Evolutionary conservation across 306 rosid genomes (phyloP), one percentile per base, ranked within the genome.

Genomic region (Dryas alaskensis): DNA sequence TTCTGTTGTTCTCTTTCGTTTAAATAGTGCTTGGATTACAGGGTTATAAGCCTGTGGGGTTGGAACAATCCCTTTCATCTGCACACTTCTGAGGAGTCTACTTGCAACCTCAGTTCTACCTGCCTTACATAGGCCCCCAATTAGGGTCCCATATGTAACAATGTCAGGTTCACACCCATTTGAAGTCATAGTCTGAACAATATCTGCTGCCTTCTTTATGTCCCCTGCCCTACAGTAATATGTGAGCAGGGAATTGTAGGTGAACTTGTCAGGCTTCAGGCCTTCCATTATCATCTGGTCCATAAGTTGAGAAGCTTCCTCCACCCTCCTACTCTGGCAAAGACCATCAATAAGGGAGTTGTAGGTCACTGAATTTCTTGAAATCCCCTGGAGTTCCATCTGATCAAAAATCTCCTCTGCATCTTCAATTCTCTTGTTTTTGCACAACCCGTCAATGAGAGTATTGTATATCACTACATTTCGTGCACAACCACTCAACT

Each of bases 211-310:
- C 80, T 87, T 91, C 78, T 89, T 80, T 19, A 94, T 91, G 74
- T 94, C 91, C 43, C 97, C 97, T 0, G 65, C 74, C 75, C 85
- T 80, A 85, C 98, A 94, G 74, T 84, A 94, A 81, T 74, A 84
- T 0, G 87, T 81, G 59, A 94, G 97, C 78, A 94, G 78, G 13
- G 98, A 89, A 81, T 87, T 94, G 85, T 89, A 91, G 11, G 98
- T 91, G 86, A 88, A 94, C 71, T 94, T 91, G 73, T 91, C 92
- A 16, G 97, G 97, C 70, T 78, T 86, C 67, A 94, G 71, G 39
- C 97, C 98, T 82, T 91, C 96, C 96, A 89, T 89, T 83, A 94
- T 84, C 98, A 94, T 91, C 86, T 89, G 98, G 78, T 94, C 96
- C 96, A 94, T 84, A 53, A 94, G 93, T 73, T 86, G 90, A 73